Evolutionary conservation across 805 yeast species (phyloP).

Genomic region (Wickerhamiella galacta): DNA sequence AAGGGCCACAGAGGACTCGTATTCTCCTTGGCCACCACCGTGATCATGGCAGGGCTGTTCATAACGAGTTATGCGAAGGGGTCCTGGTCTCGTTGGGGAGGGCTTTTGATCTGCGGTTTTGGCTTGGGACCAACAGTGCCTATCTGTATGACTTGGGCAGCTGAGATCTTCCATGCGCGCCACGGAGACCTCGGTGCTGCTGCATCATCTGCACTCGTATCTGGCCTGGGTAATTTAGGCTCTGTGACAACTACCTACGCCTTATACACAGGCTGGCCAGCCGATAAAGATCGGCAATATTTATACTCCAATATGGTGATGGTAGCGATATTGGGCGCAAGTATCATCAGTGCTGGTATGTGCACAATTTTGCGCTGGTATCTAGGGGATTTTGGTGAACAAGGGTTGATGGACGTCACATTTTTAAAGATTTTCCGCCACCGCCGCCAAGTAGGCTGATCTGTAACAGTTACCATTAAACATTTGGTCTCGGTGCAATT

Average conservation of each 20-base stretch:
- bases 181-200: conserved; percentile 81
- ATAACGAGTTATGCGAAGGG: conserved; percentile 62
- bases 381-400: conserved; percentile 23
- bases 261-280: conserved; percentile 75
- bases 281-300: conserved; percentile 43
- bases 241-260: conserved; percentile 78
- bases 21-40: conserved; percentile 42
- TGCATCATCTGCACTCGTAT: conserved; percentile 63
- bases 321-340: conserved; percentile 57
- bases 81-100: conserved; percentile 65
- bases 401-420: conserved; percentile 10
- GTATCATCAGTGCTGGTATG: conserved; percentile 37
- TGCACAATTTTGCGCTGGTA: conserved; percentile 20
- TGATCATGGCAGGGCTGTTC: conserved; percentile 58
- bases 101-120: conserved; percentile 64
- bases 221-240: conserved; percentile 78
- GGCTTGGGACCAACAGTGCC: conserved; percentile 90
- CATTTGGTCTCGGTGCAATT: no score
- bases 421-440: no score
- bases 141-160: conserved; percentile 67
- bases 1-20: conserved; percentile 42
- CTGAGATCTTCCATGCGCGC: conserved; percentile 51
- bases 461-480: no score
- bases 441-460: no score
- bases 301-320: conserved; percentile 70